These are phyloP conservation scores for Curvularia verruculosa DNA, from an alignment of 2,329 filamentous ascomycete genomes.

Conservation along the genomic window DNA sequence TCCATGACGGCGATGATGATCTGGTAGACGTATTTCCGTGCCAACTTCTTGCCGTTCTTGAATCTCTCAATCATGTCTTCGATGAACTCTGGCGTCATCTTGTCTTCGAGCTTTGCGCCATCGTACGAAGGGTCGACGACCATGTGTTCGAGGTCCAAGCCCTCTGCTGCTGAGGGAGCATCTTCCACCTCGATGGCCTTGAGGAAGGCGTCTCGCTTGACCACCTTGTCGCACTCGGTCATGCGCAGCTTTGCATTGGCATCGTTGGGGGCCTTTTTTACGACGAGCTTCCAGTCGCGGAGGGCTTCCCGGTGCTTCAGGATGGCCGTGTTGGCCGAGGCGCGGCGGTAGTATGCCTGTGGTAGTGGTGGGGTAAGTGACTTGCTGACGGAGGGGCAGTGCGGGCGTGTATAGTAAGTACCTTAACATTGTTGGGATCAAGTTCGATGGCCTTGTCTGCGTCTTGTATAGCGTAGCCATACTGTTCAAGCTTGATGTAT, in stretches of 20 bases:
- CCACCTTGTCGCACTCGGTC: conserved; percentile 91
- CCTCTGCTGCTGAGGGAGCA: conserved; percentile 89
- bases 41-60: conserved; percentile 86
- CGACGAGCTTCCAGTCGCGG: conserved; percentile 89
- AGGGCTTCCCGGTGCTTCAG: conserved; percentile 86
- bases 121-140: conserved; percentile 83
- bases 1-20: conserved; percentile 91
- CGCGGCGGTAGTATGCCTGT: conserved; percentile 92
- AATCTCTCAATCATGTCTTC: conserved; percentile 97
- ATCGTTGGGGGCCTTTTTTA: conserved; percentile 84
- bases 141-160: conserved; percentile 86
- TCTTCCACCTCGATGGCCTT: conserved; percentile 94
- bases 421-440: conserved; percentile 87
- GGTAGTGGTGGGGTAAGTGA: conserved; percentile 14
- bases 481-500: conserved; percentile 93
- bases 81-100: conserved; percentile 97
- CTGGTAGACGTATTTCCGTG: conserved; percentile 96
- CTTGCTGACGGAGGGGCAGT: neutral
- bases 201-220: conserved; percentile 89
- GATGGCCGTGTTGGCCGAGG: conserved; percentile 89
- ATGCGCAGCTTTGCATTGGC: conserved; percentile 90
- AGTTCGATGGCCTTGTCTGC: conserved; percentile 90
- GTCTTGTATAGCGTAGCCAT: conserved; percentile 89
- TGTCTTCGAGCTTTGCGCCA: conserved; percentile 74
- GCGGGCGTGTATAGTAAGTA: conserved; percentile 45